Conservation (phyloP, 495 filamentous ascomycete species). For the Podospora conica region DNA sequence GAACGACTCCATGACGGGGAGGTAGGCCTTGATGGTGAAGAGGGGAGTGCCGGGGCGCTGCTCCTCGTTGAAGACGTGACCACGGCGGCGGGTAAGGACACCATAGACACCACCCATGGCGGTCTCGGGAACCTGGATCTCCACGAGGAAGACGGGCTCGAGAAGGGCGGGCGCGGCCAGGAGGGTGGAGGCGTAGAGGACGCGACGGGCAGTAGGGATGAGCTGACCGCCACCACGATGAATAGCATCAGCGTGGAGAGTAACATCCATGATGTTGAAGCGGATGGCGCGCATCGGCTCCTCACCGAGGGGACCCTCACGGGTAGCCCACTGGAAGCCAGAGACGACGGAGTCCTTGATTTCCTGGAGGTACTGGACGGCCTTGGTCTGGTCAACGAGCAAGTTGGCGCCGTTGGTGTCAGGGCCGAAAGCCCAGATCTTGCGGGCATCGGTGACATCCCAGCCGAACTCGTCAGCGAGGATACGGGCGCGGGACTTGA, state of each 20-base stretch:
- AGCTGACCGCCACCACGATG: conserved; percentile 99
- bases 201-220: conserved; percentile 97
- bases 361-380: conserved; percentile 99
- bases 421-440: conserved; percentile 99
- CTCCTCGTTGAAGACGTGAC: conserved; percentile 98
- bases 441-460: conserved; percentile 99
- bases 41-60: conserved; percentile 98
- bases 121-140: conserved; percentile 97
- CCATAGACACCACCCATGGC: conserved; percentile 99
- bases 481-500: conserved; percentile 97
- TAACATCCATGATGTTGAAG: conserved; percentile 99
- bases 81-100: conserved; percentile 95
- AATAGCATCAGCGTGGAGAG: conserved; percentile 98
- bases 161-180: conserved; percentile 85
- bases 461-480: conserved; percentile 96
- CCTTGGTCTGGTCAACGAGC: conserved; percentile 99
- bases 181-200: conserved; percentile 85
- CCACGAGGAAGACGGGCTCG: conserved; percentile 97
- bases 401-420: conserved; percentile 97
- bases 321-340: conserved; percentile 99
- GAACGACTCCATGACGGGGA: conserved; percentile 99
- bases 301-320: conserved; percentile 95
- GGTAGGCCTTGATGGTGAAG: conserved; percentile 99
- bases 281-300: conserved; percentile 95
- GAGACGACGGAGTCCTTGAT: conserved; percentile 99